phyloP scores from a whole-genome alignment of 1,284 basidiomycete species.

The Kwoniella shivajii region DNA sequence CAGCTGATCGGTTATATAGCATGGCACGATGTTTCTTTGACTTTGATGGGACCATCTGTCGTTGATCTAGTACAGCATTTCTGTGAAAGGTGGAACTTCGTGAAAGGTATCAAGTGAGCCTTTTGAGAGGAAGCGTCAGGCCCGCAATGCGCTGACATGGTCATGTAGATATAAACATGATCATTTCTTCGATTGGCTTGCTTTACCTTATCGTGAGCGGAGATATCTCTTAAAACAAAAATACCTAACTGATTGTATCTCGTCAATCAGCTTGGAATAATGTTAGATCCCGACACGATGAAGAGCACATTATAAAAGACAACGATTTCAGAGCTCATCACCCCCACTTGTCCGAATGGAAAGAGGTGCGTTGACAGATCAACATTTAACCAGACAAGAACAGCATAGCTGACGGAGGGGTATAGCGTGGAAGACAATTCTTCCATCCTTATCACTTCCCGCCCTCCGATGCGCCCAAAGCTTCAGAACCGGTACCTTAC shows the following conservation, averaged over 20 bases:
- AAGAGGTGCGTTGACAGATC: constrained; percentile 30
- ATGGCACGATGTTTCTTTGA: constrained; percentile 64
- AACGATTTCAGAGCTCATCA: constrained; percentile 47
- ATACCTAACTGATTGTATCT: constrained; percentile 10
- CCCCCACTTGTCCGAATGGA: constrained; percentile 51
- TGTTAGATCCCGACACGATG: constrained; percentile 34
- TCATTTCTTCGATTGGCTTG: constrained; percentile 70
- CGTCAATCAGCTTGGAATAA: constrained; percentile 41
- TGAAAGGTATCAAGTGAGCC: constrained; percentile 47
- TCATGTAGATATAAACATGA: constrained; percentile 56
- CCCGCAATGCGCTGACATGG: not conserved
- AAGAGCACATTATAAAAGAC: constrained; percentile 33
- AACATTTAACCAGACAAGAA: not conserved
- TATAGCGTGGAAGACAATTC: constrained; percentile 41
- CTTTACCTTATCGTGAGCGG: constrained; percentile 67
- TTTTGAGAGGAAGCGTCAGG: not conserved
- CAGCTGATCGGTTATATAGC: constrained; percentile 29
- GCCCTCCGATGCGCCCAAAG: constrained; percentile 42
- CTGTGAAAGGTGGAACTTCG: constrained; percentile 64
- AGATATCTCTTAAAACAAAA: not conserved
- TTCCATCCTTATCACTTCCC: constrained; percentile 54
- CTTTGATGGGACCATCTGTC: constrained; percentile 76
- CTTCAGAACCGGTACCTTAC: constrained; percentile 42
- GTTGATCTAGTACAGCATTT: constrained; percentile 91
- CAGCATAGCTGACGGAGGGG: not conserved